phyloP scores from a whole-genome alignment of 768 basidiomycete genomes.

The Boletus barrowsii region DNA sequence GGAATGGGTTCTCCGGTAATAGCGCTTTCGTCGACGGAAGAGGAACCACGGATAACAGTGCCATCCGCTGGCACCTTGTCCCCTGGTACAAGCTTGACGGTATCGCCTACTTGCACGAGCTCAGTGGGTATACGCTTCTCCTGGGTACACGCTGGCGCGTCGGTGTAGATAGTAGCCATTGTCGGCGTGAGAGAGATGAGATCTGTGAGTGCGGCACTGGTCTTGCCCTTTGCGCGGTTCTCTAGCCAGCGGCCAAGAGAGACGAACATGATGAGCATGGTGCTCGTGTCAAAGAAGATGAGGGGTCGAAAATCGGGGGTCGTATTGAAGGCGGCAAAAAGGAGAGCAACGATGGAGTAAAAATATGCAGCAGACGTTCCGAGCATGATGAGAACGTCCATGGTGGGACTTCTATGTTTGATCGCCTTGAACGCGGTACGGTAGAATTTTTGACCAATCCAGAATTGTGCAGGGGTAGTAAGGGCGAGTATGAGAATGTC shows the following conservation, averaged over 20 bases:
- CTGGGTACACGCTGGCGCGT: conserved; percentile 71
- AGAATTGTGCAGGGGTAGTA: conserved; percentile 91
- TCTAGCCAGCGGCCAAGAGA: conserved; percentile 94
- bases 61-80: conserved; percentile 98
- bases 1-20: conserved; percentile 94
- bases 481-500: conserved; percentile 73
- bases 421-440: conserved; percentile 87
- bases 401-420: conserved; percentile 86
- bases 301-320: conserved; percentile 73
- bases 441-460: conserved; percentile 87
- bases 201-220: conserved; percentile 93
- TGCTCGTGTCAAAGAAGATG: conserved; percentile 97
- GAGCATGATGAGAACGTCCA: conserved; percentile 96
- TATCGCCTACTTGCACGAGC: conserved; percentile 91
- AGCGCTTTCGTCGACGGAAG: conserved; percentile 92
- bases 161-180: conserved; percentile 94
- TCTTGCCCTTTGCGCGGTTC: conserved; percentile 96
- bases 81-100: conserved; percentile 90
- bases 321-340: conserved; percentile 60
- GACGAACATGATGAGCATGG: conserved; percentile 97
- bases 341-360: conserved; percentile 76
- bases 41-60: conserved; percentile 79
- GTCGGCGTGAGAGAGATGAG: conserved; percentile 93
- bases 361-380: conserved; percentile 93
- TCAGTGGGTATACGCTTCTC: conserved; percentile 94